Evolutionary conservation across 2,329 filamentous ascomycete species (phyloP).

Genomic region (Aspergillus sergii): DNA sequence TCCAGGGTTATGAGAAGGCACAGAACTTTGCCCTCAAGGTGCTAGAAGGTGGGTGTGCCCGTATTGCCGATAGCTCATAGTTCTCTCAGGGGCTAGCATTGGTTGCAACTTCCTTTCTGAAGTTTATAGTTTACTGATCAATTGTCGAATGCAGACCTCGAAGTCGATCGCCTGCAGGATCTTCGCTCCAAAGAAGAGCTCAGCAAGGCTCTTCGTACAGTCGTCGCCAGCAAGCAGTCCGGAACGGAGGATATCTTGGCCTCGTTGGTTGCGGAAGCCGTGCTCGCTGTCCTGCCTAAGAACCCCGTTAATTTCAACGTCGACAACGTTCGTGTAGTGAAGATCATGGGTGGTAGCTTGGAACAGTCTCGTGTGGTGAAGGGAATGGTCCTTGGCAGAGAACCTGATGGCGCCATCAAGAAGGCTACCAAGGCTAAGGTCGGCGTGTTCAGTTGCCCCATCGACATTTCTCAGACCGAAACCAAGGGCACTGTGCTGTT

Average conservation of each 20-base stretch:
- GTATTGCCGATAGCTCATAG: background rate
- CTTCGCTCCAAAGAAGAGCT: constrained; percentile 79
- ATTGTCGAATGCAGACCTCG: constrained; percentile 62
- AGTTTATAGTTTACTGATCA: background rate
- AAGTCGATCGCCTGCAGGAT: constrained; percentile 87
- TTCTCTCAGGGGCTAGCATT: constrained; percentile 11
- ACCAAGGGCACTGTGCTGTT: constrained; percentile 97
- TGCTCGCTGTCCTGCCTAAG: constrained; percentile 88
- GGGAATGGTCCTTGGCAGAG: constrained; percentile 97
- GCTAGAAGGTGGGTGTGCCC: constrained; percentile 65
- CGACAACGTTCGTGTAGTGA: constrained; percentile 97
- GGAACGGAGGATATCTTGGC: constrained; percentile 89
- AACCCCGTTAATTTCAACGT: constrained; percentile 97
- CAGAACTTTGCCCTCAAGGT: constrained; percentile 83
- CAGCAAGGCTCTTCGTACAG: constrained; percentile 92
- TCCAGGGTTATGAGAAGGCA: constrained; percentile 92
- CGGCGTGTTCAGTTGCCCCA: constrained; percentile 92
- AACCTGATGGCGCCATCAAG: constrained; percentile 90
- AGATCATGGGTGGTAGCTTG: constrained; percentile 97
- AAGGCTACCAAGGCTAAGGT: constrained; percentile 93
- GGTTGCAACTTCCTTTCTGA: background rate
- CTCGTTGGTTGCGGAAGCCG: constrained; percentile 79
- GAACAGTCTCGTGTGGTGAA: constrained; percentile 93
- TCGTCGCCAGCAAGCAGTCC: constrained; percentile 94
- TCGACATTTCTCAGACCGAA: constrained; percentile 95